Percentiles rank a stretch among this genome's conserved stretches.
Evolutionary conservation across 177 flowering plant genomes (phyloP).

Genomic region (Vitis hybrid): DNA sequence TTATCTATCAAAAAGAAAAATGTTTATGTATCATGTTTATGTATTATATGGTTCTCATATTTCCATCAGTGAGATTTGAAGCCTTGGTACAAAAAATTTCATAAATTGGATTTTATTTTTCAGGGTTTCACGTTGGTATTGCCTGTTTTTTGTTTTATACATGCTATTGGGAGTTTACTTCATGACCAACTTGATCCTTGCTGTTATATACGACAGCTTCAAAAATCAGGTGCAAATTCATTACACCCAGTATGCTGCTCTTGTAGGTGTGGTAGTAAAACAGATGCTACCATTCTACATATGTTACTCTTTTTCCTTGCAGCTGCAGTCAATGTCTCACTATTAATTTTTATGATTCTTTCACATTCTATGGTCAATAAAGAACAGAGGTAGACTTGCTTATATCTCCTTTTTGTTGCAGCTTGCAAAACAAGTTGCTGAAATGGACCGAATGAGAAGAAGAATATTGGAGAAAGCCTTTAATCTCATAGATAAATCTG

Average conservation of each 20-base stretch:
- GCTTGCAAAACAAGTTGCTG: conserved; percentile 87
- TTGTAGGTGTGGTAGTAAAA: neutral
- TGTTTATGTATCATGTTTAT: neutral
- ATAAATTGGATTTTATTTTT: conserved; percentile 13
- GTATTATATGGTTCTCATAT: neutral
- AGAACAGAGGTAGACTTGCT: conserved; percentile 4
- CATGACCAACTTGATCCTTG: conserved; percentile 87
- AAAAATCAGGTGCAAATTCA: conserved; percentile 67
- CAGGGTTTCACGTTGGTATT: conserved; percentile 88
- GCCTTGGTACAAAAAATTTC: neutral
- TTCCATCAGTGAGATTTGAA: neutral
- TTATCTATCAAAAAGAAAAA: neutral
- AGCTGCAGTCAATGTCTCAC: neutral
- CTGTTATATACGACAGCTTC: conserved; percentile 95
- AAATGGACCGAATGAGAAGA: conserved; percentile 62
- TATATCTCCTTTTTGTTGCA: conserved; percentile 29
- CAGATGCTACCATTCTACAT: neutral
- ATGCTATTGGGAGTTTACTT: conserved; percentile 93
- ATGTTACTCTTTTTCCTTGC: neutral
- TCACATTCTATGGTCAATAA: neutral
- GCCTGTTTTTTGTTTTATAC: conserved; percentile 73
- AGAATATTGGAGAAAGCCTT: conserved; percentile 70
- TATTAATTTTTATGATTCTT: neutral
- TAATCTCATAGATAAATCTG: conserved; percentile 62
- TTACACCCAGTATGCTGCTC: conserved; percentile 3